Percentiles rank a stretch among this genome's conserved stretches.
Conservation (phyloP, 805 yeast species). For the Brettanomyces sp. region DNA sequence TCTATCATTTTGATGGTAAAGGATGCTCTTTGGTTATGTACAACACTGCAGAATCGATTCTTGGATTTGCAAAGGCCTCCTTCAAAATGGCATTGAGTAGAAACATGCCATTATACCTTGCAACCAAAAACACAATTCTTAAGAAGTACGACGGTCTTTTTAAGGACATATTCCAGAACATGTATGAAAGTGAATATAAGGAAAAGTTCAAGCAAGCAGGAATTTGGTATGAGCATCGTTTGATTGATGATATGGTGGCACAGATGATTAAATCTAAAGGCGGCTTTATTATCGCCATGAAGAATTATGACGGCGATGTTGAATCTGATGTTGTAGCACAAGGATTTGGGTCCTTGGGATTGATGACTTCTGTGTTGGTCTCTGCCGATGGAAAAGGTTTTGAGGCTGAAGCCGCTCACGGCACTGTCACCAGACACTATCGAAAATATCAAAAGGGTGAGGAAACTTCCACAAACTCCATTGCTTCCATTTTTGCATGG, state of each 20-base stretch:
- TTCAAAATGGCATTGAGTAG: conserved; percentile 79
- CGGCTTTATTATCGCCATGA: conserved; percentile 91
- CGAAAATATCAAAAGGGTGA: conserved; percentile 95
- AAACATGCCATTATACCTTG: conserved; percentile 70
- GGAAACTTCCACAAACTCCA: conserved; percentile 94
- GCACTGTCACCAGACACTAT: conserved; percentile 95
- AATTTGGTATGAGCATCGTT: conserved; percentile 95
- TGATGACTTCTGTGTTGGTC: conserved; percentile 94
- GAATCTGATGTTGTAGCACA: conserved; percentile 96
- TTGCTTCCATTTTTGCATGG: conserved; percentile 97
- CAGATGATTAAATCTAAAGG: conserved; percentile 96
- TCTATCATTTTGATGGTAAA: conserved; percentile 58
- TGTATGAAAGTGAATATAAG: conserved; percentile 66
- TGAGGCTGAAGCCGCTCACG: conserved; percentile 98
- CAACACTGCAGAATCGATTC: conserved; percentile 86
- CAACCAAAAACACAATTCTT: conserved; percentile 91
- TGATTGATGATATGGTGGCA: conserved; percentile 98
- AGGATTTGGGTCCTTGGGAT: conserved; percentile 93
- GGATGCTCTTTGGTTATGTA: conserved; percentile 91
- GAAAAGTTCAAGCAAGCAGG: conserved; percentile 62
- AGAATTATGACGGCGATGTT: conserved; percentile 97
- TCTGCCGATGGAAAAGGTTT: conserved; percentile 96
- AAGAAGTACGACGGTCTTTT: conserved; percentile 92
- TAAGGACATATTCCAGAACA: conserved; percentile 82
- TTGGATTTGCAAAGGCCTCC: conserved; percentile 87